Base-by-base conservation (phyloP, 2,329 filamentous ascomycete genomes). In the Pseudogymnoascus sp. region DNA sequence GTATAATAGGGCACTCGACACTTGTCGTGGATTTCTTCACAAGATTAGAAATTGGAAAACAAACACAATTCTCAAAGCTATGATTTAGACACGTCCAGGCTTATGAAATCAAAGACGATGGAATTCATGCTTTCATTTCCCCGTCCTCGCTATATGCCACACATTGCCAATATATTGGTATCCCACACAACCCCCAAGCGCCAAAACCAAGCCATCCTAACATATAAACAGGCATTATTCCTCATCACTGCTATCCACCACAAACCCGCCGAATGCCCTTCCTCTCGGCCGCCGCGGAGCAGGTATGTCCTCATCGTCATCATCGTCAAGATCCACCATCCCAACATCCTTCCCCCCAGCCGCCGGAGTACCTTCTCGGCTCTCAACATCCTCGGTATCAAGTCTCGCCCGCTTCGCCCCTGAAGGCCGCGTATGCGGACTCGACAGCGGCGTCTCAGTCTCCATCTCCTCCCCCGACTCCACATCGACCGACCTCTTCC, bases 171-270 rank as follows among this genome's bases (percentile, higher is more conserved):
- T 56, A 56, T n/a, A 56, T 56, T 56, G 50, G 29, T 56, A 56
- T 56, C 50, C 50, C 50, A 56, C 50, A 56, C 29, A 56, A 56
- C 50, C 50, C 17, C 50, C 15, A 56, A 33, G 50, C 50, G 50
- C 50, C 50, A 56, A 53, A 56, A 31, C 50, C 26, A n/a, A 56
- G 29, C n/a, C 17, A 33, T 56, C 50, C 29, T 33, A 33, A 56
- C 50, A 33, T 56, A 56, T 56, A 56, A 56, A 33, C 50, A 33
- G 29, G 19, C 59, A 60, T 60, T 42, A 60, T 42, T 60, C 33
- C 59, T 60, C 59, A 6, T 60, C 59, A 19, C 37, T 42, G 23
- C 59, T 60, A 38, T 60, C 59, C 33, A 56, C 50, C 50, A 60
- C 37, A 60, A 60, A 60, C 13, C 33, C 59, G n/a, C 59, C 59